phyloP scores from a whole-genome alignment of 805 yeast genomes.

The Metschnikowia baotianmanensis region DNA sequence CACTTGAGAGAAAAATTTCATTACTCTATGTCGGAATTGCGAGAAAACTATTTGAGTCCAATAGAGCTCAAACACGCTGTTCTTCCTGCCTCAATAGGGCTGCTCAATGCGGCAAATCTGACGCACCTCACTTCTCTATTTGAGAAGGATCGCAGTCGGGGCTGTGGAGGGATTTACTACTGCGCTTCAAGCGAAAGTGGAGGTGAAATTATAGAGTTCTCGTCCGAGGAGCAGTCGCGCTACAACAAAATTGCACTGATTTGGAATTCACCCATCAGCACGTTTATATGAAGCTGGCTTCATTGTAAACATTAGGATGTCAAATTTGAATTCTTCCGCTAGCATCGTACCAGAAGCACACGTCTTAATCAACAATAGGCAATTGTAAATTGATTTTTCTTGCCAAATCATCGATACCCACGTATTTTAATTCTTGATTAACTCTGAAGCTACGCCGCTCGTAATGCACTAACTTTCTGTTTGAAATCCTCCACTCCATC shows the following conservation, averaged over 20 bases:
- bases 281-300: neutral
- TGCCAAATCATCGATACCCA: conserved; percentile 11
- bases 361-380: no score
- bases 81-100: conserved; percentile 12
- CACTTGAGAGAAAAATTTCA: conserved; percentile 5
- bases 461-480: conserved; percentile 11
- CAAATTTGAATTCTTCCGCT: no score
- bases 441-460: conserved; percentile 16
- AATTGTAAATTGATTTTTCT: no score
- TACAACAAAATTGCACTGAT: conserved; percentile 6
- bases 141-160: conserved; percentile 12
- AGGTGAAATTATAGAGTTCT: conserved; percentile 9
- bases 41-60: conserved; percentile 6
- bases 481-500: conserved; percentile 27
- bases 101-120: conserved; percentile 2
- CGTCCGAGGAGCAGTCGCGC: conserved; percentile 3
- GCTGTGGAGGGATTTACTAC: conserved; percentile 16
- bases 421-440: conserved; percentile 18
- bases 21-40: conserved; percentile 8
- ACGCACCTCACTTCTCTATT: conserved; percentile 5
- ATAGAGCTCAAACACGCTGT: conserved; percentile 8
- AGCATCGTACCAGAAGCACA: no score
- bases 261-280: conserved; percentile 8
- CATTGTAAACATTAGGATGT: neutral
- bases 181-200: conserved; percentile 14